Evolutionary conservation across 2,329 filamentous ascomycete species (phyloP), one percentile per base, ranked within the genome.

Genomic region (Aspergillus melleus): DNA sequence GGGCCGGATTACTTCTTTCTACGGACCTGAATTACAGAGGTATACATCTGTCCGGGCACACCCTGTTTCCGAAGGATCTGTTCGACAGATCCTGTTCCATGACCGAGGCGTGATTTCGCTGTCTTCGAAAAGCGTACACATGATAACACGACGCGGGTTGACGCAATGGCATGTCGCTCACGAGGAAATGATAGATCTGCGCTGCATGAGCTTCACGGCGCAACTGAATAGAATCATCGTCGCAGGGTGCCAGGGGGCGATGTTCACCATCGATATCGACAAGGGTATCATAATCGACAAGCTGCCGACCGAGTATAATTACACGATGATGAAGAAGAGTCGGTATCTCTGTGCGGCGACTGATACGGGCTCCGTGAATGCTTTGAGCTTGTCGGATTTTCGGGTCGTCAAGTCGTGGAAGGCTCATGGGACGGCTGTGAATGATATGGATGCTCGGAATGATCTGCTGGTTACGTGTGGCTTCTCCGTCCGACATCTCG

Each of bases 381-480:
- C 97, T 30, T 82, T 99, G 22, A 94, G 96, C 71, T 86, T 93
- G 1, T 81, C 86, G 57, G 91, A 84, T 58, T 90, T 96, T 70
- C 84, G 86, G 47, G 84, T 96, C 5, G 82, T 95, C 66, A 96
- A 94, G 73, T 87, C 86, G 11, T 99, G 95, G 90, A 91, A 91
- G 72, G 92, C 94, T 0, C 95, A 99, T 72, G 89, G 89, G 1
- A 90, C 91, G 9, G 86, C 88, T 54, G 91, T 99, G 73, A 96
- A 92, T 74, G 94, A 98, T 74, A 97, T 99, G 91, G 95, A 99
- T 78, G 92, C 93, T 9, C 91, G 95, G 72, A 91, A 95, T 70
- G 94, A 98, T 74, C 95, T 95, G 66, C 87, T 99, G 56, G 90
- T 98, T 22, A 98, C 95, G 4, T 99, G 95, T 74, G 95, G 95